Conservation (phyloP, 164 flowering plant species). For the Malania oleifera region DNA sequence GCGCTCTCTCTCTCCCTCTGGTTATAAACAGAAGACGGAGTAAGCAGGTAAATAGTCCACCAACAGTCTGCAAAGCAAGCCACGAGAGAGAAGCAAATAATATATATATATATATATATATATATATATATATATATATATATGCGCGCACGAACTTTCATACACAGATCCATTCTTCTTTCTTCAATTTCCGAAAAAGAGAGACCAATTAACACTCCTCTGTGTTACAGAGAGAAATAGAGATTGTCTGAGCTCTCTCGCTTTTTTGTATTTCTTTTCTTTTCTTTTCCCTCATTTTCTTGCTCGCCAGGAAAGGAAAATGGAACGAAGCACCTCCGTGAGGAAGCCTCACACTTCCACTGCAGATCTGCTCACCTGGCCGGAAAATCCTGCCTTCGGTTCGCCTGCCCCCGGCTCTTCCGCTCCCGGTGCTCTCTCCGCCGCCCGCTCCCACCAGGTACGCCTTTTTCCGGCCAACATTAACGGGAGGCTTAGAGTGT, state of each 20-base stretch:
- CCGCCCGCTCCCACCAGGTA: conserved; percentile 63
- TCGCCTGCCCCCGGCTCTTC: conserved; percentile 29
- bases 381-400: conserved; percentile 56
- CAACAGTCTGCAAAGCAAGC: too few species aligned
- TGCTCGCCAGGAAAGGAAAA: too few species aligned
- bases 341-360: conserved; percentile 92
- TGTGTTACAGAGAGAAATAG: not conserved
- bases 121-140: too few species aligned
- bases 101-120: too few species aligned
- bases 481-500: not conserved
- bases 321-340: conserved; percentile 79
- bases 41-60: too few species aligned
- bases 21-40: not conserved
- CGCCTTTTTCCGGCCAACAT: conserved; percentile 1
- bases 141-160: too few species aligned
- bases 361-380: conserved; percentile 92
- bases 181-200: too few species aligned
- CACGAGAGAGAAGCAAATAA: too few species aligned
- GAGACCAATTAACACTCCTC: too few species aligned
- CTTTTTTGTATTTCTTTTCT: too few species aligned
- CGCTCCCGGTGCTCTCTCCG: conserved; percentile 40
- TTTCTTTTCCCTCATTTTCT: too few species aligned
- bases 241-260: not conserved
- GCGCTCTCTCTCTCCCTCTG: not conserved
- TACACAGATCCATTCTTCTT: too few species aligned